Conservation (phyloP, 1,284 basidiomycete species). For the Cryptococcus hybrid region DNA sequence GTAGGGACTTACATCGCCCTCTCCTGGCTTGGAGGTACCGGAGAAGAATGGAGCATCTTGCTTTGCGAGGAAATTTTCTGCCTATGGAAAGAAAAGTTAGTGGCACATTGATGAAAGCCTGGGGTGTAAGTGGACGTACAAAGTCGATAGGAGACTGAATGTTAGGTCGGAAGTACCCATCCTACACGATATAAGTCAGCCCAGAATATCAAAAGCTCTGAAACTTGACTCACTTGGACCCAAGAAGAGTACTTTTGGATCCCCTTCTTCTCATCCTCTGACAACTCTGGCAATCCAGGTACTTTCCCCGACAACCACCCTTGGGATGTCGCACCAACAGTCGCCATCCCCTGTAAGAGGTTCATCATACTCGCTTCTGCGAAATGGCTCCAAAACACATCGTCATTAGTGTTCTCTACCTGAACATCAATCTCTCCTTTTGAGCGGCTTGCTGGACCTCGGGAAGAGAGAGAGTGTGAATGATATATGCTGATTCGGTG, state of each 20-base stretch:
- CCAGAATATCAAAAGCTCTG: not conserved
- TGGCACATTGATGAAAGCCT: not conserved
- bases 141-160: conserved; percentile 15
- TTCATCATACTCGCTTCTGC: conserved; percentile 38
- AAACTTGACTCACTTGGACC: conserved; percentile 18
- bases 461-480: conserved; percentile 21
- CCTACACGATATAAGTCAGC: not conserved
- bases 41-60: conserved; percentile 26
- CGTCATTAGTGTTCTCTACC: conserved; percentile 19
- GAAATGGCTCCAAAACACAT: conserved; percentile 39
- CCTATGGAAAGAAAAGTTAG: not conserved
- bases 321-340: conserved; percentile 12
- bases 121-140: conserved; percentile 1
- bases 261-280: conserved; percentile 19
- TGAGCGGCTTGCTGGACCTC: conserved; percentile 4
- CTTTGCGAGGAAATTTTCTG: conserved; percentile 26
- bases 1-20: conserved; percentile 31
- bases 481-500: conserved; percentile 39
- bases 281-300: conserved; percentile 11
- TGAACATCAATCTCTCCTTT: conserved; percentile 11
- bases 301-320: conserved; percentile 6
- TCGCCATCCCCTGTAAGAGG: conserved; percentile 28
- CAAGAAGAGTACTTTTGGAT: conserved; percentile 21
- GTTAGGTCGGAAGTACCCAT: conserved; percentile 17
- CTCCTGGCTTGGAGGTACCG: conserved; percentile 30